phyloP scores from a whole-genome alignment of 23 red algal species.

The Pyropia haitanensis region DNA sequence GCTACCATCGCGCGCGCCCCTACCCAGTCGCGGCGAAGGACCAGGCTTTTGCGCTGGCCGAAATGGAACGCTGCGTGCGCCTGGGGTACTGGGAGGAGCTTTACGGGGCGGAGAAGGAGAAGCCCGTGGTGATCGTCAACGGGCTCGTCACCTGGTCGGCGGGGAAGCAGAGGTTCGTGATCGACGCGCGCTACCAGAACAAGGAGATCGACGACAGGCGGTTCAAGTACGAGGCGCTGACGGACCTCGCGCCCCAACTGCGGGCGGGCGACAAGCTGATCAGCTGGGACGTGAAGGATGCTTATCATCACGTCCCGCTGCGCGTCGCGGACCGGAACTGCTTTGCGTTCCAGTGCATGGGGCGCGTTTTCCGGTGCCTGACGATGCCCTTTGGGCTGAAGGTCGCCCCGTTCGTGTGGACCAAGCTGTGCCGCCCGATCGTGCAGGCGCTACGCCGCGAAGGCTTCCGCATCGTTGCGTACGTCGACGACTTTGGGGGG shows the following conservation, averaged over 20 bases:
- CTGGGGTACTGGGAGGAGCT: too few species aligned
- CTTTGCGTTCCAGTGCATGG: constrained; percentile 19
- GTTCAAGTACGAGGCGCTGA: constrained; percentile 13
- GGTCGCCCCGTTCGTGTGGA: constrained; percentile 9
- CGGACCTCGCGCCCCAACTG: not conserved
- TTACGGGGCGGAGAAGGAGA: too few species aligned
- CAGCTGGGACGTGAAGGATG: constrained; percentile 12
- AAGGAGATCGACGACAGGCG: not conserved
- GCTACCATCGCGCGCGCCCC: too few species aligned
- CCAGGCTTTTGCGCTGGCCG: too few species aligned
- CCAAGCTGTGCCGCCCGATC: constrained; percentile 10
- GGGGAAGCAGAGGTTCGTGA: constrained; percentile 5
- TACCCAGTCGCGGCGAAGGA: too few species aligned
- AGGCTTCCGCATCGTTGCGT: constrained; percentile 4
- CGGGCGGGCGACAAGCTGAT: not conserved
- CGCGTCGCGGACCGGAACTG: constrained; percentile 7
- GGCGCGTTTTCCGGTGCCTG: constrained; percentile 11
- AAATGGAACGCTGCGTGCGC: too few species aligned
- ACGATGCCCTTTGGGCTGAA: constrained; percentile 26
- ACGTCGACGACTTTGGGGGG: constrained; percentile 16
- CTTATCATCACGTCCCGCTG: constrained; percentile 20
- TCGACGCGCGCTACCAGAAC: constrained; percentile 14
- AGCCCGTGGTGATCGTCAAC: not conserved
- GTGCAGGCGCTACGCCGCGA: constrained; percentile 2
- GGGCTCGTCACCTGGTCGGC: constrained; percentile 12